Base-by-base conservation (phyloP, 371 early-diverging fungal species). In the Mucor racemosus region DNA sequence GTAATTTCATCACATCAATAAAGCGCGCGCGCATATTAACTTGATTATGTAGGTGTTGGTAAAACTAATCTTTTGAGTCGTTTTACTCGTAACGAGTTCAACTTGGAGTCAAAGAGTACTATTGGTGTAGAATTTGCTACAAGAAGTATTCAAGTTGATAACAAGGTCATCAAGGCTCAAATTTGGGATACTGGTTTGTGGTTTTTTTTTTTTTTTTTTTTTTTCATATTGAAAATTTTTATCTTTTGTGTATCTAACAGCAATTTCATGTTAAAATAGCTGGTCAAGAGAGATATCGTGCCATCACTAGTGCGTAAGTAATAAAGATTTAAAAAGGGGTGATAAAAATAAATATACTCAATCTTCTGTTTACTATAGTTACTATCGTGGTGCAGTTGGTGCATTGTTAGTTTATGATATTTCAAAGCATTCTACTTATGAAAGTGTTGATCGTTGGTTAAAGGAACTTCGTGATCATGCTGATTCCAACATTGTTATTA, bases 91-190 rank as follows among this genome's bases (percentile, higher is more conserved):
- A 95, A 97, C 83, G 97, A 97, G 79, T 99, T 99, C 86, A 94
- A 92, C 79, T 76, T 95, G 71, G 97, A 96, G 72, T 95, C 97
- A 65, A 98, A 98, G 81, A 96, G 99, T 26, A 99, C 99, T 62
- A 99, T 99, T 70, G 99, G 99, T 64, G 99, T 99, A 42, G 98
- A 99, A 77, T 99, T 99, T 85, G 99, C 97, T 42, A 99, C 99
- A 40, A 88, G 97, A 68, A 92, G 90, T 78, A 95, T 99, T 77
- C 93, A 96, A 73, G 95, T 99, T 19, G 96, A 97, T 71, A 88
- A 89, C 58, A 95, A 96, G 79, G 93, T 91, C 26, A 94, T 99
- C 69, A 99, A 99, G 81, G 97, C 98, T 53, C 99, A 99, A 81
- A 98, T 99, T 73, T 99, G 99, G 99, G 99, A 76, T 66, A 76